phyloP scores from a whole-genome alignment of 164 flowering plant genomes.

The Piper longum region DNA sequence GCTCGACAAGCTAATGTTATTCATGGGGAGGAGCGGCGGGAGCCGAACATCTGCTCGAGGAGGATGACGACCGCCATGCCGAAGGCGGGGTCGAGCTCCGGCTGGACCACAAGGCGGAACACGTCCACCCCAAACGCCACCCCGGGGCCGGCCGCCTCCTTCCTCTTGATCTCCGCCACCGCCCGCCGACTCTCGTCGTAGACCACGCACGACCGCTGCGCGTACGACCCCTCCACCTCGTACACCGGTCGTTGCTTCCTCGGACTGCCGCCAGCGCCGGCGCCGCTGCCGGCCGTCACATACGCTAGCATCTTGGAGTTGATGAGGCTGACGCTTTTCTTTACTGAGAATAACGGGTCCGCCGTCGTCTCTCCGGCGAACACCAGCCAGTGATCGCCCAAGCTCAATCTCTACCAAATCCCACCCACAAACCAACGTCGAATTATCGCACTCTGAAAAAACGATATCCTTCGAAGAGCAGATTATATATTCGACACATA shows the following conservation, averaged over 20 bases:
- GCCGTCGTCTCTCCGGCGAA: conserved; percentile 44
- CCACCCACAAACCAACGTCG: too few relatives aligned
- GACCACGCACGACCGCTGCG: conserved; percentile 39
- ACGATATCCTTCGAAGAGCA: too few relatives aligned
- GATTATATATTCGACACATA: too few relatives aligned
- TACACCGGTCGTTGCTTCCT: conserved; percentile 48
- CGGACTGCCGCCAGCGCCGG: background rate
- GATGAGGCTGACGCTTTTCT: conserved; percentile 32
- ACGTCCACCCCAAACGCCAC: conserved; percentile 44
- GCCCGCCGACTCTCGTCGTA: conserved; percentile 31
- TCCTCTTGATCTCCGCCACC: conserved; percentile 52
- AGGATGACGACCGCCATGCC: conserved; percentile 73
- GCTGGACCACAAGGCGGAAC: conserved; percentile 44
- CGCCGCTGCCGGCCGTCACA: conserved; percentile 9
- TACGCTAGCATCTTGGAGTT: conserved; percentile 31
- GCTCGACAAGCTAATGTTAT: background rate
- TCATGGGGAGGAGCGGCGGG: conserved; percentile 9
- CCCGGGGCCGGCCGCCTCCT: conserved; percentile 27
- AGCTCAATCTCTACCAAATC: conserved; percentile 37
- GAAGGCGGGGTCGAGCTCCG: conserved; percentile 32
- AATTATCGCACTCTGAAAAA: too few relatives aligned
- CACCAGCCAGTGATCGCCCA: conserved; percentile 48
- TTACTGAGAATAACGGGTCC: conserved; percentile 31
- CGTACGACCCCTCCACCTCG: conserved; percentile 45
- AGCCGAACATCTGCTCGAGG: conserved; percentile 69